Base-by-base conservation (phyloP, 192 early-diverging fungal genomes). In the Spinellus fusiger region DNA sequence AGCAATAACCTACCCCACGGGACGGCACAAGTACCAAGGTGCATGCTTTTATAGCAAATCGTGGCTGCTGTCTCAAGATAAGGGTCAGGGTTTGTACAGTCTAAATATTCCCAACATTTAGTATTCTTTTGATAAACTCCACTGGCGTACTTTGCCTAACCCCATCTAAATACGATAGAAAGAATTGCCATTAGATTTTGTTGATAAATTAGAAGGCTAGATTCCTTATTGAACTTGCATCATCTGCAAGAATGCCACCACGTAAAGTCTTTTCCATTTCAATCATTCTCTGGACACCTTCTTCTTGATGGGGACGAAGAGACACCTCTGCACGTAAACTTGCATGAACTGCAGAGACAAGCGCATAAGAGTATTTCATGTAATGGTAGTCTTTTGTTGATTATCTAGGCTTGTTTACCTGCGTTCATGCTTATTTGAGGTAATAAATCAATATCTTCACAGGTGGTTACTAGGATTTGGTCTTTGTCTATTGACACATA, bases 191-290 rank as follows among this genome's bases (percentile, higher is more conserved):
- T 49, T 10, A 6, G 16, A 5, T 49, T 10, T 37, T 37, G 35
- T 37, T 9, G 13, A 37, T 13, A 37, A 37, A 37, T 37, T 9
- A 9, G 13, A 37, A 37, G 13, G 35, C 35, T 9, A 37, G 35
- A 37, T n/a, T 1, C 15, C 18, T 40, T 5, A n/a, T 60, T 9
- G 6, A 7, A 9, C 53, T 56, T 56, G 56, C 62, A 18, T 66
- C 64, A 46, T 66, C 64, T 25, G 64, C 64, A 15, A 66, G 20
- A 52, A 66, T 59, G 13, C 64, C 64, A 13, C 64, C 64, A 15
- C 64, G 22, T 6, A 51, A 40, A 9, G 26, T 10, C 47, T 13
- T 50, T 59, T 66, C 64, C 64, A 66, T 66, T 33, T 25, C 18
- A 31, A 59, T 37, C 64, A 66, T 57, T 40, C 26, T 44, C 4